Evolutionary conservation across 2,329 filamentous ascomycete genomes (phyloP).

Genomic region (Torrubiella hemipterigena): DNA sequence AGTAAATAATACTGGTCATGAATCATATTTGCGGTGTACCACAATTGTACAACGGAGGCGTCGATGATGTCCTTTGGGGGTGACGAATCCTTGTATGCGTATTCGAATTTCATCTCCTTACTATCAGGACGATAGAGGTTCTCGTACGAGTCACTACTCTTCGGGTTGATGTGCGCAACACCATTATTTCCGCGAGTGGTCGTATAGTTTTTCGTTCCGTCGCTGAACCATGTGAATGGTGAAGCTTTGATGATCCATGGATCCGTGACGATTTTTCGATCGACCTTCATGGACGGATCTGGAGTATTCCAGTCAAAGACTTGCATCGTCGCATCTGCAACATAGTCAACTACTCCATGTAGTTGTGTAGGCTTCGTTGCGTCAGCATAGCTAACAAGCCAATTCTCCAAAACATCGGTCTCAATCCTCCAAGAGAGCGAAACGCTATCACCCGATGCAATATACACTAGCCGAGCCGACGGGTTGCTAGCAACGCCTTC

Average conservation of each 20-base stretch:
- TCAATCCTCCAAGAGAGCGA: conserved; percentile 45
- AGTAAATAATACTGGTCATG: conserved; percentile 46
- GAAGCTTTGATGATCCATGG: conserved; percentile 35
- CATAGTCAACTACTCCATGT: conserved; percentile 44
- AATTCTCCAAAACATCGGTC: conserved; percentile 43
- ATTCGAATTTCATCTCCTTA: conserved; percentile 31
- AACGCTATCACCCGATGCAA: conserved; percentile 35
- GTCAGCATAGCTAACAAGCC: conserved; percentile 47
- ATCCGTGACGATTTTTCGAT: conserved; percentile 29
- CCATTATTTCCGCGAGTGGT: conserved; percentile 48
- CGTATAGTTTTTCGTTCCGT: conserved; percentile 34
- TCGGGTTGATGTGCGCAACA: conserved; percentile 35
- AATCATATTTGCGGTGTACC: conserved; percentile 48
- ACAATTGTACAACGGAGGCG: conserved; percentile 45
- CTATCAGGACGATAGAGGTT: conserved; percentile 34
- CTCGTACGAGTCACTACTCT: conserved; percentile 21
- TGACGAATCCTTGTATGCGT: conserved; percentile 23
- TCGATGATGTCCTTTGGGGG: conserved; percentile 26
- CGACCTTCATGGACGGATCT: conserved; percentile 40
- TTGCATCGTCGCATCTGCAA: conserved; percentile 40
- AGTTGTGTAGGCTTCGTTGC: conserved; percentile 32
- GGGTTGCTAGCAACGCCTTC: conserved; percentile 38
- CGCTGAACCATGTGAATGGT: conserved; percentile 40
- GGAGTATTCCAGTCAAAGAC: conserved; percentile 45
- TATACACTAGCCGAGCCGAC: conserved; percentile 42